Evolutionary conservation across 2,329 filamentous ascomycete genomes (phyloP), one percentile per base, ranked within the genome.

Genomic region (Fusarium begoniae): DNA sequence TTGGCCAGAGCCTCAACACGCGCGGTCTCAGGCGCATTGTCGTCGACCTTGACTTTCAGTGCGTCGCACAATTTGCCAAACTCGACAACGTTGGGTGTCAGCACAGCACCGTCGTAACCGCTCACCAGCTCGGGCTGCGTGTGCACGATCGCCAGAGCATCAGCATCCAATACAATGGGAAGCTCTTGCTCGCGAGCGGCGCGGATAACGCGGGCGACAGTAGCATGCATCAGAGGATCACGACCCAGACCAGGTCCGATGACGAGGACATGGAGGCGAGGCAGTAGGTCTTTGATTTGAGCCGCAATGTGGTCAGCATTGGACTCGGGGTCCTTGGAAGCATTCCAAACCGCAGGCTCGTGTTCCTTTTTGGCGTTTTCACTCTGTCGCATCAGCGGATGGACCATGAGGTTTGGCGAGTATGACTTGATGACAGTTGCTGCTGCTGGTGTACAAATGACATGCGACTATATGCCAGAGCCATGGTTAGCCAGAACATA

Each of bases 321-420:
- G 18, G 85, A 85, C 63, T 92, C 89, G 3, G 68, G 38, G 9
- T 76, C 72, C 26, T 72, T 74, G 60, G 70, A 67, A 9, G 75
- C 70, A 17, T 66, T 63, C 40, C 65, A 56, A 55, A 85, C 82
- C 30, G 84, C 81, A 60, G 89, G 84, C 76, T 90, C 87, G 28
- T 84, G 79, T 35, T 70, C 62, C 30, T 48, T 73, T 43, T 79
- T 78, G 35, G 83, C 80, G 10, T 80, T 66, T 17, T 83, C 80
- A 51, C 90, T 90, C 83, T 96, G 94, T 37, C 94, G 93, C 90
- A 99, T 96, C 75, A 98, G 90, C 2, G 96, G 96, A 82, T 98
- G 96, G 17, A 99, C 96, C 96, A 99, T 99, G 35, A 99, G 88
- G 82, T 98, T 98, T 6, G 96, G 96, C 26, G 95, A 98, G 85